Percentiles rank a stretch among this genome's conserved stretches.
Conservation (phyloP, 2,329 filamentous ascomycete genomes). For the Aspergillus ruber region DNA sequence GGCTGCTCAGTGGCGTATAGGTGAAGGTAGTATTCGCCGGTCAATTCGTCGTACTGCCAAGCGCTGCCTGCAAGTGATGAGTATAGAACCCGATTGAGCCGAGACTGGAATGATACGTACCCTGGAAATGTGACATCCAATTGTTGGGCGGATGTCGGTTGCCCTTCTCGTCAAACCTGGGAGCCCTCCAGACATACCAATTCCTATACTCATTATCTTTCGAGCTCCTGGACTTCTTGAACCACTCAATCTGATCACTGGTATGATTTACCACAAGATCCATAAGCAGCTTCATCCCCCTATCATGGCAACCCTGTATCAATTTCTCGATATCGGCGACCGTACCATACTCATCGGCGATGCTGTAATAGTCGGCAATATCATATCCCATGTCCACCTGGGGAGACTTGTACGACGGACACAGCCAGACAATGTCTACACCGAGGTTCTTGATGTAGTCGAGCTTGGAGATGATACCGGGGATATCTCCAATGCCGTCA, state of each 20-base stretch:
- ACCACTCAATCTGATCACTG: conserved; percentile 65
- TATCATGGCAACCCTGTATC: conserved; percentile 53
- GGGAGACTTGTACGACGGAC: conserved; percentile 46
- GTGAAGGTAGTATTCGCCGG: conserved; percentile 68
- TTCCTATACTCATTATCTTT: conserved; percentile 59
- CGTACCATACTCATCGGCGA: conserved; percentile 61
- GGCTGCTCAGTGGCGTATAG: conserved; percentile 71
- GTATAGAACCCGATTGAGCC: conserved; percentile 6
- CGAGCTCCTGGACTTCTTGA: conserved; percentile 58
- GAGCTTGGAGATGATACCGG: conserved; percentile 58
- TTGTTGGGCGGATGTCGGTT: conserved; percentile 67
- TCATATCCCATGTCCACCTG: conserved; percentile 52
- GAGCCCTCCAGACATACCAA: conserved; percentile 59
- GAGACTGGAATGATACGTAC: conserved; percentile 10
- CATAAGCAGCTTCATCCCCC: conserved; percentile 64
- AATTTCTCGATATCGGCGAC: conserved; percentile 59
- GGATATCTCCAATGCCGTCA: conserved; percentile 58
- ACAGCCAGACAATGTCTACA: conserved; percentile 55
- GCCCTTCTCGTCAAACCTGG: conserved; percentile 50
- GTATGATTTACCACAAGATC: conserved; percentile 77
- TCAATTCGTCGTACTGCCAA: conserved; percentile 61
- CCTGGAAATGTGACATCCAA: conserved; percentile 51
- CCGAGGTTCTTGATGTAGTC: conserved; percentile 59
- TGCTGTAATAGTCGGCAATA: conserved; percentile 56
- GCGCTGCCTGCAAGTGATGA: conserved; percentile 24